phyloP scores from a whole-genome alignment of 805 yeast species.

The Suhomyces emberorum region DNA sequence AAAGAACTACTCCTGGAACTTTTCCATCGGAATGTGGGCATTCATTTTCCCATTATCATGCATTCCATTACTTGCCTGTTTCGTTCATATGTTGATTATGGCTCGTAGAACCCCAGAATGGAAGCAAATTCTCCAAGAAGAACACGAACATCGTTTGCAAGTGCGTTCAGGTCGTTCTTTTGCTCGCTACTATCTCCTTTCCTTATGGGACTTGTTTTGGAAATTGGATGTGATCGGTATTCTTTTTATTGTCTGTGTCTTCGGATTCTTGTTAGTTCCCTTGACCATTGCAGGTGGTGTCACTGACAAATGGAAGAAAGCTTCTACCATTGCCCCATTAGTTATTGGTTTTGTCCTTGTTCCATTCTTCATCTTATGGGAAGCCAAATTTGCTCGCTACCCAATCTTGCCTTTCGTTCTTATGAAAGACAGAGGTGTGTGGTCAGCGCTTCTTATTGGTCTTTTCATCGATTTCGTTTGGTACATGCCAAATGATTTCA shows the following conservation, averaged over 20 bases:
- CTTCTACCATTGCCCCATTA: slow-evolving; percentile 63
- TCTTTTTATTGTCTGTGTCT: slow-evolving; percentile 48
- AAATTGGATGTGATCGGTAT: slow-evolving; percentile 64
- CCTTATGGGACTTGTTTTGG: slow-evolving; percentile 47
- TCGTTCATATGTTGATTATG: slow-evolving; percentile 52
- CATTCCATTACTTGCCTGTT: slow-evolving; percentile 55
- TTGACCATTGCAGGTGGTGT: slow-evolving; percentile 74
- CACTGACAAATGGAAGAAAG: slow-evolving; percentile 52
- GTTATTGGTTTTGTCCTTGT: slow-evolving; percentile 62
- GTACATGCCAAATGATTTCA: slow-evolving; percentile 67
- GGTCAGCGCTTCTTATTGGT: slow-evolving; percentile 64
- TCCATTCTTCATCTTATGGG: slow-evolving; percentile 63
- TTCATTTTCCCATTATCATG: slow-evolving; percentile 65
- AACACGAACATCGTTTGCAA: slow-evolving; percentile 12
- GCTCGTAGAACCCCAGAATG: slow-evolving; percentile 56
- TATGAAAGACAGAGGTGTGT: slow-evolving; percentile 66
- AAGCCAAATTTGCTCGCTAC: slow-evolving; percentile 47
- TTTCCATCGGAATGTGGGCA: slow-evolving; percentile 75
- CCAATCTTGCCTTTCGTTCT: slow-evolving; percentile 64
- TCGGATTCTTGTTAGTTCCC: slow-evolving; percentile 69
- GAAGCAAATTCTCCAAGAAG: slow-evolving; percentile 37
- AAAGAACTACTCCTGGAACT: slow-evolving; percentile 58
- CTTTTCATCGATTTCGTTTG: slow-evolving; percentile 58
- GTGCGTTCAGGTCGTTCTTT: neutral
- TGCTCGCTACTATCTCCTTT: slow-evolving; percentile 8